Evolutionary conservation across 2,329 filamentous ascomycete species (phyloP).

Genomic region (Aspergillus bombycis): DNA sequence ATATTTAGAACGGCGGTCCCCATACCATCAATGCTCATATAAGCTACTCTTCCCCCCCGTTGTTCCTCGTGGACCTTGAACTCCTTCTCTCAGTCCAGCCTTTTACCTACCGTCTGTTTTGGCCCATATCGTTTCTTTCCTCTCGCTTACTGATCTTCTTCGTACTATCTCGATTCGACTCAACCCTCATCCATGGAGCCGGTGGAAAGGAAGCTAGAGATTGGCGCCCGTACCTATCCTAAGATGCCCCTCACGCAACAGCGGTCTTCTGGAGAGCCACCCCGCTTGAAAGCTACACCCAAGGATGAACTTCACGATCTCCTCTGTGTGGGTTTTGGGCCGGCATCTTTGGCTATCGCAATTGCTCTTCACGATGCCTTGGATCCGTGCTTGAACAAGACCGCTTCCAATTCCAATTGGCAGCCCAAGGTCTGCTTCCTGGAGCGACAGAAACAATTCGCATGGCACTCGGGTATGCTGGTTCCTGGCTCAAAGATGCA

Average conservation of each 20-base stretch:
- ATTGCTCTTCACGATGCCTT: slow-evolving; percentile 85
- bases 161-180: background rate
- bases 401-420: slow-evolving; percentile 39
- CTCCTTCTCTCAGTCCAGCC: slow-evolving; percentile 2
- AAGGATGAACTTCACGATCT: slow-evolving; percentile 75
- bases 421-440: slow-evolving; percentile 79
- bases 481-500: slow-evolving; percentile 94
- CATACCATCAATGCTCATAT: slow-evolving; percentile 18
- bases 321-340: slow-evolving; percentile 89
- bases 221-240: slow-evolving; percentile 28
- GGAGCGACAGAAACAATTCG: slow-evolving; percentile 80
- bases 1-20: slow-evolving; percentile 12
- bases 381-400: slow-evolving; percentile 49
- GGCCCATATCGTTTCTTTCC: background rate
- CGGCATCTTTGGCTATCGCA: slow-evolving; percentile 85
- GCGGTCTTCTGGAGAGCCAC: slow-evolving; percentile 29
- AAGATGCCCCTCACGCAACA: slow-evolving; percentile 30
- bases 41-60: slow-evolving; percentile 16
- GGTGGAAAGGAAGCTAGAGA: slow-evolving; percentile 28
- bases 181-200: slow-evolving; percentile 24
- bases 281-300: slow-evolving; percentile 56
- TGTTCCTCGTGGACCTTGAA: slow-evolving; percentile 12
- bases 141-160: background rate
- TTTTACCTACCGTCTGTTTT: background rate
- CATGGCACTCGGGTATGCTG: slow-evolving; percentile 96